Base-by-base conservation (phyloP, 371 early-diverging fungal species). In the Zopfochytrium polystomum region DNA sequence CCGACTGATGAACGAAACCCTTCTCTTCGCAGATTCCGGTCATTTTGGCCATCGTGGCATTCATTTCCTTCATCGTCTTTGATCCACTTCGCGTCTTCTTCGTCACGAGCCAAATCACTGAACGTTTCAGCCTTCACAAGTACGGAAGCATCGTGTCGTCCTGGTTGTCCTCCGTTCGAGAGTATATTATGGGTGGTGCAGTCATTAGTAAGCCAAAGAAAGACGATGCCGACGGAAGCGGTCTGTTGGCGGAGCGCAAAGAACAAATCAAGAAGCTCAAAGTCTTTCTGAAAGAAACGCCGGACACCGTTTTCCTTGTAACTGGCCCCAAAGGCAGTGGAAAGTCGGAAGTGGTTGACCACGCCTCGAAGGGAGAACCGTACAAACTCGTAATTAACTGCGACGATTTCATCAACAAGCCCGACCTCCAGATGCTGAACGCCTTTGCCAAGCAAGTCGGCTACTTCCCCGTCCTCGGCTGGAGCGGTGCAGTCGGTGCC, bases 11-110 rank as follows among this genome's bases (percentile, higher is more conserved):
- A 60, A 15, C 23, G n/a, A 51, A 22, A 1, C 26, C 34, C 29
- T 52, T 23, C 35, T 32, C 34, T 20, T 22, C 31, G 20, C 35
- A 60, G 38, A 34, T 71, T 2, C 73, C 73, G 27, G 45, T 92
- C 23, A 68, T 87, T 1, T 86, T 91, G n/a, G 91, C 84, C 2
- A 58, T 87, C 2, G 67, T 88, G 43, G 90, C 92, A 1, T 89
- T 85, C 29, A 56, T 88, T 1, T 84, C 93, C 0, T 92, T 90
- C 70, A 79, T 87, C 18, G 73, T 95, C 26, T 94, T 96, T 71
- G 96, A 95, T 55, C 96, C 96, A 0, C 78, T 93, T 51, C 87
- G 96, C 26, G 80, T 86, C 42, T 93, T 90, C 70, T 90, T 86
- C 63, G 85, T 93, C 67, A 83, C 81, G 13, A 89, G 91, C 70